Evolutionary conservation across 2,329 filamentous ascomycete species (phyloP), one percentile per base, ranked within the genome.

Genomic region (Colletotrichum truncatum): DNA sequence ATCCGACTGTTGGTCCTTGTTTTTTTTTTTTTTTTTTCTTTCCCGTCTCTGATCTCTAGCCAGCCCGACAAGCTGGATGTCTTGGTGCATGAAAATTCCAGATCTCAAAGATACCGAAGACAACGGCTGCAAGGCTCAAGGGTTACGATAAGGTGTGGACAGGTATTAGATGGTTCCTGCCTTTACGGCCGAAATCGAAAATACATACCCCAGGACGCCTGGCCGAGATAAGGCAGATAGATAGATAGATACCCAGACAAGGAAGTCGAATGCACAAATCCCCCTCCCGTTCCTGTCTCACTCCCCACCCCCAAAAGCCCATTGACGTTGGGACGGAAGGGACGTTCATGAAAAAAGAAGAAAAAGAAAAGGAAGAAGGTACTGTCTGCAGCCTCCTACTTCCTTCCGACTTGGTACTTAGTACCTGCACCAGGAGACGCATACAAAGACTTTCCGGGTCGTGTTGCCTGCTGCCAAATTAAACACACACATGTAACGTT

Each of bases 81-180:
- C 25, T 48, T 16, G 45, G 23, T 48, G 53, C 53, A 45, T 56
- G 41, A 28, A n/a, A 25, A 36, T 46, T 46, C 53, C 28, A 56
- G 39, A 36, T 46, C 53, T 9, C 39, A 43, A 25, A n/a, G n/a
- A n/a, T n/a, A n/a, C n/a, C n/a, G n/a, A n/a, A n/a, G n/a, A 48
- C 23, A 14, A 30, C 49, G 21, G 21, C 21, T 53, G 49, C 49
- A 39, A 53, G 23, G 18, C 16, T 28, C 39, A 43, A 32, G 18
- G n/a, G 25, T n/a, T n/a, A n/a, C 28, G 46, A 49, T 49, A 49
- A 39, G 51, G 21, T 53, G 39, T 53, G 39, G 51, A 12, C n/a
- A 41, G 36, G 51, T 49, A 18, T 18, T 12, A 34, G 46, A 49
- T 49, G 32, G 49, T 53, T 54, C 51, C 51, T 54, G 51, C 51